A percentile compares a stretch with the other conserved stretches of the same genome.
These are phyloP conservation scores for Lunularia cruciata DNA, from an alignment of 225 moss, liverwort and hornwort species.

Conservation along the genomic window DNA sequence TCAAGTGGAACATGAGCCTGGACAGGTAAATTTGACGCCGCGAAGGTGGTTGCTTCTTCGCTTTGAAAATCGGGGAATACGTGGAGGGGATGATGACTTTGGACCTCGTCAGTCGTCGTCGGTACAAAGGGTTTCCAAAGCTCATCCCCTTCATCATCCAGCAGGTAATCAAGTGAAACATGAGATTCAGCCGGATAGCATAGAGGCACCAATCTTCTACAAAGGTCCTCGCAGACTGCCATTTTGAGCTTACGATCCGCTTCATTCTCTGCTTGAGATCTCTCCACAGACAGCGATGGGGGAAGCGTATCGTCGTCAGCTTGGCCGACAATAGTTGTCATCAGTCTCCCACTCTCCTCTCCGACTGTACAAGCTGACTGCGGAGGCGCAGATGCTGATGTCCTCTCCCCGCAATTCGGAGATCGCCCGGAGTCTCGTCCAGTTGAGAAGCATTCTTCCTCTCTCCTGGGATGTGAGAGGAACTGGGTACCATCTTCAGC, in stretches of 20 bases:
- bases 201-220: constrained; percentile 6
- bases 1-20: background rate
- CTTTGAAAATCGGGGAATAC: background rate
- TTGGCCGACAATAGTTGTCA: background rate
- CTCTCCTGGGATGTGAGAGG: background rate
- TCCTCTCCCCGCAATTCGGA: constrained; percentile 1
- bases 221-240: constrained; percentile 16
- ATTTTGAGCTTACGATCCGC: constrained; percentile 1
- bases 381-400: background rate
- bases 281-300: background rate
- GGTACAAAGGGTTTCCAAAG: background rate
- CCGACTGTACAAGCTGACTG: background rate
- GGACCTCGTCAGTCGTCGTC: background rate
- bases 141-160: background rate
- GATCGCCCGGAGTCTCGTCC: background rate
- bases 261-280: background rate
- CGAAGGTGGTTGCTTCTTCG: background rate
- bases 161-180: background rate
- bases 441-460: background rate
- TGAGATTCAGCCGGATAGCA: background rate
- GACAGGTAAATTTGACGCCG: background rate
- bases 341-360: background rate
- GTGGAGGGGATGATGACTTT: background rate
- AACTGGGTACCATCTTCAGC: constrained; percentile 15
- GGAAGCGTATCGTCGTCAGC: background rate